Conservation (phyloP, 2,329 filamentous ascomycete genomes). For the Chrysoporthe deuterocubensis region DNA sequence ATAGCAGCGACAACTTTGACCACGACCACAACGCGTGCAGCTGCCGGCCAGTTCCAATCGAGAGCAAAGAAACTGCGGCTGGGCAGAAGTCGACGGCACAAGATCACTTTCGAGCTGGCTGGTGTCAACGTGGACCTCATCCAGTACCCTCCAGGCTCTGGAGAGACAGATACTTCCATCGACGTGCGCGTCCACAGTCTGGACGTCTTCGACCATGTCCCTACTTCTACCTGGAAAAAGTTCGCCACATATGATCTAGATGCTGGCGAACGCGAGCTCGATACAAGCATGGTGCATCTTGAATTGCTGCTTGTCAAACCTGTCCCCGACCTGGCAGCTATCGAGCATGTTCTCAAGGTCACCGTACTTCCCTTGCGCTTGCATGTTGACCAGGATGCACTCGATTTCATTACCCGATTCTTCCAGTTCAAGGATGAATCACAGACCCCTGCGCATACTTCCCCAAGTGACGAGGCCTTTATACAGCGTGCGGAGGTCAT, state of each 20-base stretch:
- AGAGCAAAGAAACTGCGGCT: conserved; percentile 69
- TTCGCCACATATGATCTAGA: conserved; percentile 94
- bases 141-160: conserved; percentile 71
- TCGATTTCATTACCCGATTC: conserved; percentile 96
- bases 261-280: conserved; percentile 82
- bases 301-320: conserved; percentile 89
- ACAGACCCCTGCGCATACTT: conserved; percentile 54
- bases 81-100: conserved; percentile 85
- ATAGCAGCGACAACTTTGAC: conserved; percentile 77
- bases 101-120: conserved; percentile 91
- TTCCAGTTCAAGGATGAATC: conserved; percentile 94
- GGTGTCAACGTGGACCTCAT: conserved; percentile 84
- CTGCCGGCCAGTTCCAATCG: conserved; percentile 43
- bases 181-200: conserved; percentile 82
- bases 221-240: conserved; percentile 97
- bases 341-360: conserved; percentile 83
- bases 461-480: conserved; percentile 77
- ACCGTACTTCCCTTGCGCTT: conserved; percentile 83
- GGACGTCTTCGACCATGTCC: conserved; percentile 91
- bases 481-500: conserved; percentile 88
- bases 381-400: conserved; percentile 95
- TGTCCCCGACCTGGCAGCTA: conserved; percentile 79
- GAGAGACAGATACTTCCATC: conserved; percentile 85
- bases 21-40: conserved; percentile 57
- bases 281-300: conserved; percentile 86